Percentiles rank a stretch among this genome's conserved stretches.
These are phyloP conservation scores for Astrocystis sublimbata DNA, from an alignment of 495 filamentous ascomycete genomes.

Conservation along the genomic window DNA sequence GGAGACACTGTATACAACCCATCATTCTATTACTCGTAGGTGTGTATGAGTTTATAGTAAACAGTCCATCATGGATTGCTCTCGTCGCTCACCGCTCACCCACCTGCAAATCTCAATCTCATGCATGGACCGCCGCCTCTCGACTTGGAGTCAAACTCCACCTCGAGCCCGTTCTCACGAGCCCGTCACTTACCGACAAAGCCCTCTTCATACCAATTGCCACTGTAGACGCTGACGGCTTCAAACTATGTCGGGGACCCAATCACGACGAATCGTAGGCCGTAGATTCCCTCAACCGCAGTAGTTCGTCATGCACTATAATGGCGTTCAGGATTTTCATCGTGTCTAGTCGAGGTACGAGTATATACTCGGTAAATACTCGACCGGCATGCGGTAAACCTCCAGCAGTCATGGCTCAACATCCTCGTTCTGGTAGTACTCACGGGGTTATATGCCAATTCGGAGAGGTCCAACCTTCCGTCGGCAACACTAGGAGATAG, in stretches of 20 bases:
- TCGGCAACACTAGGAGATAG: no score
- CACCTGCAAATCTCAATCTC: neutral
- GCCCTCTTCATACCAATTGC: neutral
- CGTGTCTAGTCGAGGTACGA: no score
- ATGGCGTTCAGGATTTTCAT: neutral
- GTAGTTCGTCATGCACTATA: neutral
- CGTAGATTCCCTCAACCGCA: neutral
- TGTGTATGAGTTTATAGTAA: no score
- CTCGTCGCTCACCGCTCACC: neutral
- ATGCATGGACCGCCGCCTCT: neutral
- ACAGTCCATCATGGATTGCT: no score
- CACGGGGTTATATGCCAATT: no score
- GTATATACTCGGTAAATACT: no score
- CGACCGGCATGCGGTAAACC: no score
- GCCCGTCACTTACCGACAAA: conserved; percentile 8
- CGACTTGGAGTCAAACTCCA: neutral
- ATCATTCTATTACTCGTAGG: no score
- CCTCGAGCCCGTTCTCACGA: neutral
- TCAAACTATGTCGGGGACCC: neutral
- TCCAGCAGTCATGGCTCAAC: no score
- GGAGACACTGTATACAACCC: neutral
- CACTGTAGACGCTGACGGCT: neutral
- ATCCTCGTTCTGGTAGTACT: no score
- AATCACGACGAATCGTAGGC: neutral
- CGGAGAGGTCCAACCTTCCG: no score